Evolutionary conservation across 768 basidiomycete species (phyloP), one percentile per base, ranked within the genome.

Genomic region (Tephrocybe sp.): DNA sequence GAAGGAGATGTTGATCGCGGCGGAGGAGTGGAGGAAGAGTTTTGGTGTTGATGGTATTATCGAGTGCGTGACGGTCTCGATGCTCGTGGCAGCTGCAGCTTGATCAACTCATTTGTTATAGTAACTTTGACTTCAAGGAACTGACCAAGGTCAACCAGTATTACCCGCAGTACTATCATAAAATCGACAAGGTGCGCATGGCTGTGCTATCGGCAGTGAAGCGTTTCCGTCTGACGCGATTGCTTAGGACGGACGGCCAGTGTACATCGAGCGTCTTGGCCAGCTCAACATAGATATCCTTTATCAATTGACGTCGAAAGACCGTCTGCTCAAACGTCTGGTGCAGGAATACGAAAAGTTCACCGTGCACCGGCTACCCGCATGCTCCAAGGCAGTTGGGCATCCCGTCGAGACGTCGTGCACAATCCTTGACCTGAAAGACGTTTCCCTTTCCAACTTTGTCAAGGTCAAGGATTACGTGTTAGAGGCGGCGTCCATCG

Each of bases 141-240:
- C 86, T 85, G 62, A 70, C 68, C 36, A 76, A 83, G 60, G 93
- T 98, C 4, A 82, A 92, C 77, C 87, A 91, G 71, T 92, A 88
- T 60, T 98, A 98, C 63, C 94, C 95, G 1, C 93, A 96, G 61
- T 97, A 81, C 69, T 97, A 98, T 68, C 96, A 98, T 76, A 95
- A 92, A 74, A 88, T 76, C 59, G 96, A 98, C 79, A 93, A 87
- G 78, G 93, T 92, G 42, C 30, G 74, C 32, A 13, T 11, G n/a
- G 3, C n/a, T n/a, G n/a, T n/a, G n/a, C n/a, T n/a, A n/a, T n/a
- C n/a, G 7, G n/a, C 16, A 16, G 15, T 32, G 12, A n/a, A n/a
- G n/a, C n/a, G n/a, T n/a, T n/a, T n/a, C n/a, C n/a, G 16, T 24
- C 34, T 26, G 30, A 49, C n/a, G 9, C 5, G 27, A 28, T 11